These are phyloP conservation scores for Termitomyces sp. DNA, from an alignment of 768 basidiomycete species.

Conservation along the genomic window DNA sequence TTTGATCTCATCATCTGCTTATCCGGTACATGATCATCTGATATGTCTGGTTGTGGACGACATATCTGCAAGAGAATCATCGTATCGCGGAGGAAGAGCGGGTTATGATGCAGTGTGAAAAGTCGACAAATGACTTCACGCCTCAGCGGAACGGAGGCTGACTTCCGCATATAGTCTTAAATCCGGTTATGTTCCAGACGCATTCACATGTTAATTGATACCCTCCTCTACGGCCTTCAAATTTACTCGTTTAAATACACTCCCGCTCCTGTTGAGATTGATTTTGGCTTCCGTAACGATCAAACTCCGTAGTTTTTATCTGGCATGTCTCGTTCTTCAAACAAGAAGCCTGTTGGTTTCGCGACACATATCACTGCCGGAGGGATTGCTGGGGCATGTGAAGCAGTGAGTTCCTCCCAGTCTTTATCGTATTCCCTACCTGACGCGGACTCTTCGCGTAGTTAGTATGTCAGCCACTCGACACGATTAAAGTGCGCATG, in stretches of 20 bases:
- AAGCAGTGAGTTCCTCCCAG: conserved; percentile 56
- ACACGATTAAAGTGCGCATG: conserved; percentile 99
- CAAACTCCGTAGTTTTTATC: background rate
- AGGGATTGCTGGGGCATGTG: conserved; percentile 89
- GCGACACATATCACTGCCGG: conserved; percentile 92
- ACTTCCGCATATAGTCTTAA: conserved; percentile 1
- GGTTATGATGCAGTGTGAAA: conserved; percentile 15
- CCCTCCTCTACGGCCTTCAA: conserved; percentile 6
- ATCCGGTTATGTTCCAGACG: conserved; percentile 17
- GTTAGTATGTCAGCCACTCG: conserved; percentile 87
- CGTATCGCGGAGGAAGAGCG: conserved; percentile 9
- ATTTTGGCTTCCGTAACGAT: conserved; percentile 5
- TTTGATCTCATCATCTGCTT: background rate
- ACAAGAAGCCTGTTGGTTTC: conserved; percentile 77
- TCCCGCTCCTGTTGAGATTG: conserved; percentile 2
- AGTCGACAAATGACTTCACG: background rate
- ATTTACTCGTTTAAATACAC: conserved; percentile 2
- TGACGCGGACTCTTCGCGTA: conserved; percentile 19
- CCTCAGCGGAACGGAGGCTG: conserved; percentile 9
- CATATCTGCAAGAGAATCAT: background rate
- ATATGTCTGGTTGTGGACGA: background rate
- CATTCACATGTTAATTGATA: conserved; percentile 18
- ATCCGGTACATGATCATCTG: background rate
- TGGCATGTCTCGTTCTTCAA: conserved; percentile 47
- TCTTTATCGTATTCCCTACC: background rate